Evolutionary conservation across 805 yeast species (phyloP).

Genomic region (Lipomyces sp.): DNA sequence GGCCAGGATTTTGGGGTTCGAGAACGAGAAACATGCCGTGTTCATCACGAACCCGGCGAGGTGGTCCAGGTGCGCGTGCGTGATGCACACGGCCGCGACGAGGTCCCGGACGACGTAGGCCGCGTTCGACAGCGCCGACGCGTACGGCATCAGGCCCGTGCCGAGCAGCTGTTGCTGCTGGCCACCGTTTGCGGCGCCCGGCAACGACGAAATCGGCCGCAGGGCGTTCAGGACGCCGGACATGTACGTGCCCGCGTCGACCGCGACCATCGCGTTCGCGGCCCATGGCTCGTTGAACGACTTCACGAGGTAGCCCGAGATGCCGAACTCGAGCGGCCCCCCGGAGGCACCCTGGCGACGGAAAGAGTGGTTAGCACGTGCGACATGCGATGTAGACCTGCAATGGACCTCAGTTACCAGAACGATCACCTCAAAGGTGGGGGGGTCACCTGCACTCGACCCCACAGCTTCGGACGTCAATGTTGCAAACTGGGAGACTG

Average conservation of each 20-base stretch:
- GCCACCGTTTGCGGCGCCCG: not conserved
- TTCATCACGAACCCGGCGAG: constrained; percentile 65
- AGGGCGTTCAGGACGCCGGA: constrained; percentile 50
- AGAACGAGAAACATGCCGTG: constrained; percentile 52
- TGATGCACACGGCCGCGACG: constrained; percentile 43
- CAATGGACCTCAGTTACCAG: constrained; percentile 26
- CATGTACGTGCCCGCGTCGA: constrained; percentile 81
- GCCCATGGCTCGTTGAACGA: constrained; percentile 47
- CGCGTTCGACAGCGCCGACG: constrained; percentile 25
- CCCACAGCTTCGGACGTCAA: not conserved
- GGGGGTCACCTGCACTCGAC: constrained; percentile 7
- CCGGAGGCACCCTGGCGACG: constrained; percentile 67
- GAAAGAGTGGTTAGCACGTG: not conserved
- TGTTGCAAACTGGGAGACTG: not conserved
- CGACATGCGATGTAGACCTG: not conserved
- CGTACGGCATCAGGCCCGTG: constrained; percentile 20
- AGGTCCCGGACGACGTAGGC: constrained; percentile 32
- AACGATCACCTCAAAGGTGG: constrained; percentile 33
- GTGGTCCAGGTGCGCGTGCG: constrained; percentile 88
- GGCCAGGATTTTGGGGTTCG: constrained; percentile 45
- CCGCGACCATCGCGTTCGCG: constrained; percentile 48
- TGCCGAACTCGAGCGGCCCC: constrained; percentile 73
- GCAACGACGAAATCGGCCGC: constrained; percentile 5
- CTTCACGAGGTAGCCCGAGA: constrained; percentile 66
- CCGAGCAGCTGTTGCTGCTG: constrained; percentile 15